Conservation (phyloP, 2,329 filamentous ascomycete species). For the Nannizzia gypsea region DNA sequence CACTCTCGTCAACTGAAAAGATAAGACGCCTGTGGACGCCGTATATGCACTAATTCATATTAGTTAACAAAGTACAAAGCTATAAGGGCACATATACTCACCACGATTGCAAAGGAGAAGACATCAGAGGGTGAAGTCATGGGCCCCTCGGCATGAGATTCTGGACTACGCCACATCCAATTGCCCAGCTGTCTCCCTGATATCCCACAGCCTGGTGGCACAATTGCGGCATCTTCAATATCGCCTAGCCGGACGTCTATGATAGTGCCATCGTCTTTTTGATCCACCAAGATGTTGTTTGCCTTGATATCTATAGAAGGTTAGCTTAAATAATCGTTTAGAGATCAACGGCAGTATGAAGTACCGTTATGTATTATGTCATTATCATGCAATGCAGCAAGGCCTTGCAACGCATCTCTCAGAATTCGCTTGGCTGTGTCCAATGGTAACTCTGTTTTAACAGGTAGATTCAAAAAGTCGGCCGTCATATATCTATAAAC, state of each 20-base stretch:
- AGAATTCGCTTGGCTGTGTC: constrained; percentile 31
- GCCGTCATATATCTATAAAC: constrained; percentile 34
- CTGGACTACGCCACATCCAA: constrained; percentile 23
- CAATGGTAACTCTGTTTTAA: constrained; percentile 27
- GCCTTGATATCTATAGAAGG: constrained; percentile 22
- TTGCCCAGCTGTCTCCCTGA: constrained; percentile 17
- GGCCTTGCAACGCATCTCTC: constrained; percentile 27
- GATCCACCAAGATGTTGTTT: constrained; percentile 26
- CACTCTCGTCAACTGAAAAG: constrained; percentile 27
- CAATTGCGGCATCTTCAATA: constrained; percentile 16
- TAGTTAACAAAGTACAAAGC: not conserved
- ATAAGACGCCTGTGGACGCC: constrained; percentile 31
- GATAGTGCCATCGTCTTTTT: constrained; percentile 12
- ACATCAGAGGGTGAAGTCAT: constrained; percentile 19
- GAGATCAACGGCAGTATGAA: not conserved
- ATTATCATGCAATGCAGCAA: constrained; percentile 10
- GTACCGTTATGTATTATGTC: constrained; percentile 11
- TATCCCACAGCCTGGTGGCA: constrained; percentile 8
- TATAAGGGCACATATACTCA: too few species aligned
- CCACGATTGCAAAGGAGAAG: constrained; percentile 11
- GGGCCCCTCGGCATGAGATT: constrained; percentile 17
- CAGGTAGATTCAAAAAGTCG: constrained; percentile 30
- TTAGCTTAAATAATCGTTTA: not conserved
- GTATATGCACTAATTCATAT: constrained; percentile 32
- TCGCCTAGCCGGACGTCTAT: constrained; percentile 17